Evolutionary conservation across 2,329 filamentous ascomycete species (phyloP).

Genomic region (Phialemoniopsis sp.): DNA sequence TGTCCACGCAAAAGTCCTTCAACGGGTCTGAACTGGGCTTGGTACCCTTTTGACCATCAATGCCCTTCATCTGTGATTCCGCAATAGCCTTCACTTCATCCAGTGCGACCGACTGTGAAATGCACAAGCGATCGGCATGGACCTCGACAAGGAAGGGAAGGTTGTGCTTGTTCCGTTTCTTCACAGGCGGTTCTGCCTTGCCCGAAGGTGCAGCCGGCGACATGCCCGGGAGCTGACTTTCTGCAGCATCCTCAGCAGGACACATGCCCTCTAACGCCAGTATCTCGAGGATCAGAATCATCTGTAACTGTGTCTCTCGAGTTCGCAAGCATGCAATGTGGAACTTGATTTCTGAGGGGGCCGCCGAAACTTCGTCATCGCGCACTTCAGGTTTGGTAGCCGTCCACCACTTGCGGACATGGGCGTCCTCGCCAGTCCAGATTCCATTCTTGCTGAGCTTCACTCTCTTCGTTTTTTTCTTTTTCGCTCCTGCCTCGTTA

Average conservation of each 20-base stretch:
- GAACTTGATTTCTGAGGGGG: slow-evolving; percentile 52
- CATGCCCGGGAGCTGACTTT: slow-evolving; percentile 42
- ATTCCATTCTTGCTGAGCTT: slow-evolving; percentile 66
- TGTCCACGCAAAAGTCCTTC: slow-evolving; percentile 74
- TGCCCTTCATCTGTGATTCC: slow-evolving; percentile 36
- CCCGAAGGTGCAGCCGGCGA: slow-evolving; percentile 23
- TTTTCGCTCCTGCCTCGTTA: slow-evolving; percentile 21
- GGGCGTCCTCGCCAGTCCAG: slow-evolving; percentile 61
- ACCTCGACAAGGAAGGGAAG: slow-evolving; percentile 65
- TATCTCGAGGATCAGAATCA: slow-evolving; percentile 75
- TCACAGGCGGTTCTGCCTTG: slow-evolving; percentile 29
- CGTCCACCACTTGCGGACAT: slow-evolving; percentile 69
- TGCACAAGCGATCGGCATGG: slow-evolving; percentile 73
- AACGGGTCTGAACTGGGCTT: slow-evolving; percentile 56
- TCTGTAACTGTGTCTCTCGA: slow-evolving; percentile 75
- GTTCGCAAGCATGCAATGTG: slow-evolving; percentile 64
- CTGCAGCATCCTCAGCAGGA: slow-evolving; percentile 31
- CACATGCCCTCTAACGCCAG: slow-evolving; percentile 60
- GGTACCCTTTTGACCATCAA: slow-evolving; percentile 30
- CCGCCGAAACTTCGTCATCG: slow-evolving; percentile 41
- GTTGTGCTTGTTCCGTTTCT: slow-evolving; percentile 61
- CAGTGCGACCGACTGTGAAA: slow-evolving; percentile 74
- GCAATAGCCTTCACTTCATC: slow-evolving; percentile 50
- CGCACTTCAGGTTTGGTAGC: slow-evolving; percentile 44
- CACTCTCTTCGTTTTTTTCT: slow-evolving; percentile 57